These are phyloP conservation scores for Phaffomyces opuntiae DNA, from an alignment of 805 yeast species.

Conservation along the genomic window DNA sequence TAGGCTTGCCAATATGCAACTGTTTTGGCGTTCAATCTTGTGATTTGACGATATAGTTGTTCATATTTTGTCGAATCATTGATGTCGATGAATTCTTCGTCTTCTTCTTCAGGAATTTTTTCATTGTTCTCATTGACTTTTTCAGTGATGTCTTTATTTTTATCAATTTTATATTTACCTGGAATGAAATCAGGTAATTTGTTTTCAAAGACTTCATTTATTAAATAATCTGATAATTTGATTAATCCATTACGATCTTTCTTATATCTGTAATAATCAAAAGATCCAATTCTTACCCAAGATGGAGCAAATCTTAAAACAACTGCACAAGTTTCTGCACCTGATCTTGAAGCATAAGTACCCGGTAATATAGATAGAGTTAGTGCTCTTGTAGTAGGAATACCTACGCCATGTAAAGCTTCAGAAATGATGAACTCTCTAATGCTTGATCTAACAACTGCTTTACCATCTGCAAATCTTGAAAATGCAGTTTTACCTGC, in stretches of 20 bases:
- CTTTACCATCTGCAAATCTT: conserved; percentile 95
- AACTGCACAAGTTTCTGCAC: conserved; percentile 76
- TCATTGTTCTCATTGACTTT: conserved; percentile 10
- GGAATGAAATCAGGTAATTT: conserved; percentile 23
- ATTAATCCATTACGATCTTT: conserved; percentile 60
- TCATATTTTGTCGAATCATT: conserved; percentile 54
- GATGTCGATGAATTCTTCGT: conserved; percentile 13
- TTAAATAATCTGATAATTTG: conserved; percentile 63
- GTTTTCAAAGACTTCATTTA: conserved; percentile 49
- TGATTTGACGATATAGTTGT: conserved; percentile 61
- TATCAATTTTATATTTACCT: conserved; percentile 18
- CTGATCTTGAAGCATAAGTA: conserved; percentile 66
- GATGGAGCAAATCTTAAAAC: conserved; percentile 76
- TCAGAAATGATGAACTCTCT: conserved; percentile 86
- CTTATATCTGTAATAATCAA: conserved; percentile 73
- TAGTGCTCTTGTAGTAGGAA: conserved; percentile 83
- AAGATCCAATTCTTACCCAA: conserved; percentile 87
- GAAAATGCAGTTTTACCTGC: conserved; percentile 89
- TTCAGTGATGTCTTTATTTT: conserved; percentile 18
- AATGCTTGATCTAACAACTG: conserved; percentile 80
- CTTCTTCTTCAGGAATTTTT: conserved; percentile 16
- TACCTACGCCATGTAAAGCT: conserved; percentile 68
- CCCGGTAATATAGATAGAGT: conserved; percentile 66
- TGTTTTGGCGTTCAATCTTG: conserved; percentile 65
- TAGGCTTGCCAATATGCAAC: conserved; percentile 86